Evolutionary conservation across 2,329 filamentous ascomycete species (phyloP).

Genomic region (Aspergillus pseudoglaucus): DNA sequence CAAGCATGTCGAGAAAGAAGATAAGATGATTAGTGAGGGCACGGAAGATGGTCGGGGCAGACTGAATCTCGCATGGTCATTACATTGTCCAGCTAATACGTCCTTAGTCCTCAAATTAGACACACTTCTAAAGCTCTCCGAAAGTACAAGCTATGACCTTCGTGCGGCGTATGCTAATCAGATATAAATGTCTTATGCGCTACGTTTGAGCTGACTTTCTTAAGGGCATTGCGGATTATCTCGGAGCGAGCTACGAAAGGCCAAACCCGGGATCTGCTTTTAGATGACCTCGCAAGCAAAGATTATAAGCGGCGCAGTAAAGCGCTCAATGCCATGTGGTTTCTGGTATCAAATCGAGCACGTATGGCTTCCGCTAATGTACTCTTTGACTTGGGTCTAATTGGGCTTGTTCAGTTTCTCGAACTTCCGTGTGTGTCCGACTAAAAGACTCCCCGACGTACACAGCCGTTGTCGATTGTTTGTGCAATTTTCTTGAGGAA

Average conservation of each 20-base stretch:
- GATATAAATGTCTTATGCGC: slow-evolving; percentile 49
- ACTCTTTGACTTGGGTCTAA: neutral
- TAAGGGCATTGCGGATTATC: slow-evolving; percentile 41
- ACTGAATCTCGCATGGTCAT: neutral
- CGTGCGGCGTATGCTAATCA: slow-evolving; percentile 56
- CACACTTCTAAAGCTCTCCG: slow-evolving; percentile 61
- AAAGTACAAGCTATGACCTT: slow-evolving; percentile 67
- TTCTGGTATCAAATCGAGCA: slow-evolving; percentile 36
- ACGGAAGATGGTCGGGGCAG: slow-evolving; percentile 55
- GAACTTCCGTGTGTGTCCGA: slow-evolving; percentile 27
- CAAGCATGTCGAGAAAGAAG: slow-evolving; percentile 57
- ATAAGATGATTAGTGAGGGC: slow-evolving; percentile 67
- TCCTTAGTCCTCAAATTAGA: slow-evolving; percentile 51
- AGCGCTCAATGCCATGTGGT: slow-evolving; percentile 39
- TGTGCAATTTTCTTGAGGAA: slow-evolving; percentile 36
- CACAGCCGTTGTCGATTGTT: slow-evolving; percentile 35
- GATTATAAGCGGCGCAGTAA: slow-evolving; percentile 31
- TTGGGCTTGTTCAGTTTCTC: slow-evolving; percentile 22
- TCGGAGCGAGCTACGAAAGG: slow-evolving; percentile 39
- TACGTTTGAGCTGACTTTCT: slow-evolving; percentile 21
- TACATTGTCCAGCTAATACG: slow-evolving; percentile 11
- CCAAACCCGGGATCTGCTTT: slow-evolving; percentile 32
- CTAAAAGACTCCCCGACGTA: slow-evolving; percentile 32
- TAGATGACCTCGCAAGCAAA: slow-evolving; percentile 36
- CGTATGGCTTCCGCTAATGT: slow-evolving; percentile 20